These are phyloP conservation scores for Solanum chilense DNA, from an alignment of 257 asterid species.

Conservation along the genomic window DNA sequence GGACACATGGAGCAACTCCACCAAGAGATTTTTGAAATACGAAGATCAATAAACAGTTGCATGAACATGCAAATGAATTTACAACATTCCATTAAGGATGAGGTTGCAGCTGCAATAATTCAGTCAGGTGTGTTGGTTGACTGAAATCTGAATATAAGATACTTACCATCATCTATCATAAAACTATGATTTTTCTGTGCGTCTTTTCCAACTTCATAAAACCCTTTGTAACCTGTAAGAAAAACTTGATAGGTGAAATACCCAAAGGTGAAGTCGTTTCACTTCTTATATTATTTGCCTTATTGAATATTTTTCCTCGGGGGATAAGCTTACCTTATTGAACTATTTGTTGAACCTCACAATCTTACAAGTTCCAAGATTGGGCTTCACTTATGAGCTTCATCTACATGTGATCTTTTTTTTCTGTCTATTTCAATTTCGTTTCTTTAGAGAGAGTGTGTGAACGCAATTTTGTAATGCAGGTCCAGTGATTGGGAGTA, in stretches of 20 bases:
- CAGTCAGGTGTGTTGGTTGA: conserved; percentile 36
- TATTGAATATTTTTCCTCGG: background rate
- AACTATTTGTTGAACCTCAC: background rate
- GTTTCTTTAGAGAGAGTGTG: background rate
- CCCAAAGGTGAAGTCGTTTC: background rate
- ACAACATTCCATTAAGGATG: conserved; percentile 47
- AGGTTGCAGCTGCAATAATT: conserved; percentile 26
- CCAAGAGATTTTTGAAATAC: conserved; percentile 60
- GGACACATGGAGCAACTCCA: conserved; percentile 77
- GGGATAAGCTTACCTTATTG: background rate
- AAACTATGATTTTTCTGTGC: background rate
- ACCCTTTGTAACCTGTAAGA: background rate
- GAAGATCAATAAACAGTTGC: conserved; percentile 62
- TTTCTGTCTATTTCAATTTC: background rate
- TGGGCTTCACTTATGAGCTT: background rate
- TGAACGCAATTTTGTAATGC: background rate
- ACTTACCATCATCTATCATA: background rate
- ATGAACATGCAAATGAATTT: conserved; percentile 51
- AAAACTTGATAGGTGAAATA: background rate
- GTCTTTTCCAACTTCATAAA: background rate
- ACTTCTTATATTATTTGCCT: background rate
- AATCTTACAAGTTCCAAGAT: background rate
- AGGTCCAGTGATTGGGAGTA: conserved; percentile 36
- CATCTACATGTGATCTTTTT: background rate
- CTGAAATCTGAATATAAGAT: background rate